Conservation (phyloP, 1,284 basidiomycete species). For the Ustilago curta region DNA sequence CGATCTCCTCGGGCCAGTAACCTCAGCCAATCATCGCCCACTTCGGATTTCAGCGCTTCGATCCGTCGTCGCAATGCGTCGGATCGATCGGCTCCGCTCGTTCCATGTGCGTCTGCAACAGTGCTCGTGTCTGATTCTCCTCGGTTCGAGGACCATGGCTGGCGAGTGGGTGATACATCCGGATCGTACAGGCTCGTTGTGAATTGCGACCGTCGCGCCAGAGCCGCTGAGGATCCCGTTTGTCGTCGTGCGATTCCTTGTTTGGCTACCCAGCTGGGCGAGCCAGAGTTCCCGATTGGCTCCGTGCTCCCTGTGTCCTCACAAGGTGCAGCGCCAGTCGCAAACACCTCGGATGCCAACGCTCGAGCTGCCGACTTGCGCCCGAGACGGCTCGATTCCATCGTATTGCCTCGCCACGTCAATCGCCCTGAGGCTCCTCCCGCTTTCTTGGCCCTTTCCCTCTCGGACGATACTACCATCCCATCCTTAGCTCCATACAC, state of each 20-base stretch:
- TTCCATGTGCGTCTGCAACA: no score
- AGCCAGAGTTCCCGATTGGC: no score
- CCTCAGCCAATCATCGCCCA: conserved; percentile 68
- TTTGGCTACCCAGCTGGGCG: no score
- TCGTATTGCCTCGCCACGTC: conserved; percentile 14
- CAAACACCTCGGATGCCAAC: conserved; percentile 18
- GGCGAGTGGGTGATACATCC: conserved; percentile 10
- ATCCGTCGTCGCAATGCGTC: conserved; percentile 55
- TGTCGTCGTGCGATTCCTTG: conserved; percentile 31
- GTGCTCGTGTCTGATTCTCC: no score
- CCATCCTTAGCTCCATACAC: background rate
- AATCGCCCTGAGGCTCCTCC: conserved; percentile 1
- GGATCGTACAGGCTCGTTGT: conserved; percentile 47
- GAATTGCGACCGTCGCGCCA: conserved; percentile 30
- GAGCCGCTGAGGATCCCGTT: conserved; percentile 20
- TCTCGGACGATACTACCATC: background rate
- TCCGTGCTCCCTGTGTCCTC: conserved; percentile 8
- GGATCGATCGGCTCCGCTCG: no score
- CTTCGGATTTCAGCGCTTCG: conserved; percentile 61
- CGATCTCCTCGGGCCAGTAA: conserved; percentile 40
- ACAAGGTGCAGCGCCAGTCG: background rate
- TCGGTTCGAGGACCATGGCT: no score
- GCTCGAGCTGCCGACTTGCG: conserved; percentile 22
- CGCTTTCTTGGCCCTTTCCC: background rate
- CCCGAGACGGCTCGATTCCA: conserved; percentile 25